Percentiles rank a stretch among this genome's conserved stretches.
Evolutionary conservation across 495 filamentous ascomycete species (phyloP).

Genomic region (Pseudoneurospora amorphoporcata): DNA sequence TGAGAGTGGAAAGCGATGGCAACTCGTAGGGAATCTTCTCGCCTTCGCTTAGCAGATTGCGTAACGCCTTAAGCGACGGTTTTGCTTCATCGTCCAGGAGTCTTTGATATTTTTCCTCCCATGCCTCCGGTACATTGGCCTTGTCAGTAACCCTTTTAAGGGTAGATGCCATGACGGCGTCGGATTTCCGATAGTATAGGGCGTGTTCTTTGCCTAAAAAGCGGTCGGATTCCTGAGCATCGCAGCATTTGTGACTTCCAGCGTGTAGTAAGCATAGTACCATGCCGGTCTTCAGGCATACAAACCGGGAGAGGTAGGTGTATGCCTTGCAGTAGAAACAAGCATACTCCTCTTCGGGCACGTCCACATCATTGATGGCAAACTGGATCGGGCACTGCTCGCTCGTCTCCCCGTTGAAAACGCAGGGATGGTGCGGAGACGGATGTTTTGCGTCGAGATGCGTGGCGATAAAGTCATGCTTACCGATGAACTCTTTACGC

Average conservation of each 20-base stretch:
- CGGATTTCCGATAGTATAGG: constrained; percentile 63
- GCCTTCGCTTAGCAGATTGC: constrained; percentile 80
- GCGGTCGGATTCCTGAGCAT: constrained; percentile 46
- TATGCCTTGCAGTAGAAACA: constrained; percentile 89
- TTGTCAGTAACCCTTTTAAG: constrained; percentile 77
- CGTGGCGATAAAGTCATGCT: constrained; percentile 40
- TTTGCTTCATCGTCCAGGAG: constrained; percentile 70
- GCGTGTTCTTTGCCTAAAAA: constrained; percentile 54
- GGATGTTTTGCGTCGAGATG: constrained; percentile 44
- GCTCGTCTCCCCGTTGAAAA: constrained; percentile 30
- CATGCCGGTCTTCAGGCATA: constrained; percentile 67
- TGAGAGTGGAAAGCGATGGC: constrained; percentile 70
- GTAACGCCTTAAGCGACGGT: constrained; percentile 77
- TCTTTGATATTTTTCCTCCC: constrained; percentile 84
- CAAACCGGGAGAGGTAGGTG: constrained; percentile 82
- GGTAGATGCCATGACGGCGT: constrained; percentile 53
- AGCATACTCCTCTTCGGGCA: constrained; percentile 80
- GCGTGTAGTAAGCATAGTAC: constrained; percentile 71
- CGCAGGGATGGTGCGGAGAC: constrained; percentile 25
- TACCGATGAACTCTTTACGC: constrained; percentile 54
- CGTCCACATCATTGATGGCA: constrained; percentile 56
- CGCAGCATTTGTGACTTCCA: constrained; percentile 70
- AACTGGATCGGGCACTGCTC: constrained; percentile 33
- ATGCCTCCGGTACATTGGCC: constrained; percentile 73
- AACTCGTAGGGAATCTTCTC: constrained; percentile 95